Percentiles rank a stretch among this genome's conserved stretches.
These are phyloP conservation scores for Hypoxylon intermedium DNA, from an alignment of 495 filamentous ascomycete species.

Conservation along the genomic window DNA sequence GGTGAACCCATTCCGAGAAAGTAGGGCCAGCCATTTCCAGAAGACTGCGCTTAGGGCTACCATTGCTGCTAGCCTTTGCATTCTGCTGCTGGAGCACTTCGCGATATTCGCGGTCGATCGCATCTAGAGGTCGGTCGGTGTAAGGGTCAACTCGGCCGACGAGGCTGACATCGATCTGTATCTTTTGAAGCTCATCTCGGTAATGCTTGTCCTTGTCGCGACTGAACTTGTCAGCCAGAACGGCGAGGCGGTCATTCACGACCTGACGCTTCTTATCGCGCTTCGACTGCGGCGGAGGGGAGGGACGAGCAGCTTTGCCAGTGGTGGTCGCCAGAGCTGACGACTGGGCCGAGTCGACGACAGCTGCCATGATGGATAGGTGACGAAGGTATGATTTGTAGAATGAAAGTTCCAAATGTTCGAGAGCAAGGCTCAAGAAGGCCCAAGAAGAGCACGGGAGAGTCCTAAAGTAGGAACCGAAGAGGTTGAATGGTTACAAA, in stretches of 20 bases:
- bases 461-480: neutral
- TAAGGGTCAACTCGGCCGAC: constrained; percentile 86
- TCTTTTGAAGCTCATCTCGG: constrained; percentile 83
- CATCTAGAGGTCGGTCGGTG: constrained; percentile 71
- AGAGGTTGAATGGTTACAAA: neutral
- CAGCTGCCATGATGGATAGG: constrained; percentile 29
- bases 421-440: neutral
- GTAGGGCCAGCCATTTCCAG: constrained; percentile 76
- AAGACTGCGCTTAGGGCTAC: constrained; percentile 48
- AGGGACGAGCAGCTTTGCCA: constrained; percentile 31
- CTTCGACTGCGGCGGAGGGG: constrained; percentile 70
- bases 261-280: constrained; percentile 85
- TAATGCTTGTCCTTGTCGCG: constrained; percentile 84
- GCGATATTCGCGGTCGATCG: constrained; percentile 68
- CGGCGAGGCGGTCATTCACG: constrained; percentile 75
- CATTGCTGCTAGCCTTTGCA: constrained; percentile 56
- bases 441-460: neutral
- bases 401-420: neutral
- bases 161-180: constrained; percentile 88
- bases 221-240: constrained; percentile 75
- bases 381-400: neutral
- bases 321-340: constrained; percentile 27
- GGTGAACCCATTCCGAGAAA: constrained; percentile 80
- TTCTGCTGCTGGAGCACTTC: constrained; percentile 50
- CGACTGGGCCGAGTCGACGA: constrained; percentile 34